Percentiles rank a stretch among this genome's conserved stretches.
Evolutionary conservation across 441 rosid species (phyloP).

Genomic region (Gossypium aridum): DNA sequence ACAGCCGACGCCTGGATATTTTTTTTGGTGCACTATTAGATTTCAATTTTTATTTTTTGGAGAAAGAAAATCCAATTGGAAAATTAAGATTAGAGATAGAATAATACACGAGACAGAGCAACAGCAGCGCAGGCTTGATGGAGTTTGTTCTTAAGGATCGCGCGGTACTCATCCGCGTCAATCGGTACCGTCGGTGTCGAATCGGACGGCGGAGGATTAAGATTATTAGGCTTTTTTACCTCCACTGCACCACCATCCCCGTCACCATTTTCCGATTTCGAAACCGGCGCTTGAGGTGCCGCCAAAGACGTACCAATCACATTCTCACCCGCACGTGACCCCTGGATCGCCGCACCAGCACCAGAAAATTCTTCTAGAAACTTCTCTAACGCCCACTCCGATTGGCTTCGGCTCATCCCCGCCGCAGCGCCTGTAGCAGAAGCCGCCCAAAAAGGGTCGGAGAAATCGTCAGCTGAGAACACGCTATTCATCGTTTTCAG

Average conservation of each 20-base stretch:
- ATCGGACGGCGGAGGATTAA: conserved; percentile 23
- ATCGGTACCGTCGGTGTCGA: conserved; percentile 23
- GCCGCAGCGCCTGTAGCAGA: conserved; percentile 19
- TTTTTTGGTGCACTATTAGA: not conserved
- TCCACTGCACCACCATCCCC: conserved; percentile 29
- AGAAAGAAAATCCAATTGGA: not conserved
- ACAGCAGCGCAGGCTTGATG: conserved; percentile 70
- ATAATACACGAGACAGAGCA: conserved; percentile 46
- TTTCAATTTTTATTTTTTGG: not conserved
- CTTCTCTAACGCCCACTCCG: conserved; percentile 73
- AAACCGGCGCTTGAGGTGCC: conserved; percentile 31
- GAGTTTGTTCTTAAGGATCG: conserved; percentile 56
- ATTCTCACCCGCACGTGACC: conserved; percentile 24
- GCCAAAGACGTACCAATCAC: conserved; percentile 28
- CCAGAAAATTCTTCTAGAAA: conserved; percentile 45
- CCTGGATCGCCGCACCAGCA: conserved; percentile 24
- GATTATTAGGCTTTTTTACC: conserved; percentile 25
- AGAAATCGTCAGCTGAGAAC: conserved; percentile 66
- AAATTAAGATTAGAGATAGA: not conserved
- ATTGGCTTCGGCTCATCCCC: conserved; percentile 34
- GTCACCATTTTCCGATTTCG: conserved; percentile 26
- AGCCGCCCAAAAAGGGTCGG: conserved; percentile 57
- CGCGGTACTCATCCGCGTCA: conserved; percentile 42
- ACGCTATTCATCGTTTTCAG: conserved; percentile 33
- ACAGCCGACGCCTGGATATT: conserved; percentile 31